These are phyloP conservation scores for Coniochaeta hoffmannii DNA, from an alignment of 2,329 filamentous ascomycete species.

Conservation along the genomic window DNA sequence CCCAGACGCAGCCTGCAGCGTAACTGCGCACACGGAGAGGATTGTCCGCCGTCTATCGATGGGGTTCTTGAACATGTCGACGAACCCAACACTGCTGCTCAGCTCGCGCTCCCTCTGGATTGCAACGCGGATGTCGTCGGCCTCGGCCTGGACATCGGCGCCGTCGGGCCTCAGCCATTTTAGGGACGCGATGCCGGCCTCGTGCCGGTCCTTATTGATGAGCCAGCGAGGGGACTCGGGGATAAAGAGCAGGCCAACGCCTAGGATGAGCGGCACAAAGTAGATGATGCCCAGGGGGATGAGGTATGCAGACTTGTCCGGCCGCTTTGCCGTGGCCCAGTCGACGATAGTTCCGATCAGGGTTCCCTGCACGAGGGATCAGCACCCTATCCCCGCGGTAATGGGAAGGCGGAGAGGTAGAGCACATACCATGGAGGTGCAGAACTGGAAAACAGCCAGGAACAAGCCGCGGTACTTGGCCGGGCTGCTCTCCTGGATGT, in stretches of 20 bases:
- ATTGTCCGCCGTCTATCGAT: conserved; percentile 35
- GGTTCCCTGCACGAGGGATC: conserved; percentile 25
- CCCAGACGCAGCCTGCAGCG: conserved; percentile 35
- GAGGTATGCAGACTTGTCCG: conserved; percentile 21
- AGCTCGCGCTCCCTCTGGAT: conserved; percentile 25
- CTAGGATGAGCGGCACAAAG: conserved; percentile 19
- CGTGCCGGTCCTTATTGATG: conserved; percentile 18
- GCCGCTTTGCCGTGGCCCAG: conserved; percentile 20
- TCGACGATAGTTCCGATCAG: conserved; percentile 35
- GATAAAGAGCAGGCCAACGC: conserved; percentile 21
- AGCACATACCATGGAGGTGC: conserved; percentile 17
- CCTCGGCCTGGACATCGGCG: conserved; percentile 22
- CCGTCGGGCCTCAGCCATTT: conserved; percentile 26
- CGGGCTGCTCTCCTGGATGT: conserved; percentile 16
- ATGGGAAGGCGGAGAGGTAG: conserved; percentile 25
- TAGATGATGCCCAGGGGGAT: conserved; percentile 24
- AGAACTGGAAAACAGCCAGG: conserved; percentile 19
- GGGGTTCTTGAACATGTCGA: conserved; percentile 37
- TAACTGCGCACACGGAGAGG: conserved; percentile 32
- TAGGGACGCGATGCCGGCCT: conserved; percentile 25
- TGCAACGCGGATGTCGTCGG: conserved; percentile 24
- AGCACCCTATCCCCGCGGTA: conserved; percentile 2
- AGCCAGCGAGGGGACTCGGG: conserved; percentile 25
- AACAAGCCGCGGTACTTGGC: conserved; percentile 15
- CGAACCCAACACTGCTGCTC: conserved; percentile 24